phyloP scores from a whole-genome alignment of 768 basidiomycete species.

The Tephrocybe sp. region DNA sequence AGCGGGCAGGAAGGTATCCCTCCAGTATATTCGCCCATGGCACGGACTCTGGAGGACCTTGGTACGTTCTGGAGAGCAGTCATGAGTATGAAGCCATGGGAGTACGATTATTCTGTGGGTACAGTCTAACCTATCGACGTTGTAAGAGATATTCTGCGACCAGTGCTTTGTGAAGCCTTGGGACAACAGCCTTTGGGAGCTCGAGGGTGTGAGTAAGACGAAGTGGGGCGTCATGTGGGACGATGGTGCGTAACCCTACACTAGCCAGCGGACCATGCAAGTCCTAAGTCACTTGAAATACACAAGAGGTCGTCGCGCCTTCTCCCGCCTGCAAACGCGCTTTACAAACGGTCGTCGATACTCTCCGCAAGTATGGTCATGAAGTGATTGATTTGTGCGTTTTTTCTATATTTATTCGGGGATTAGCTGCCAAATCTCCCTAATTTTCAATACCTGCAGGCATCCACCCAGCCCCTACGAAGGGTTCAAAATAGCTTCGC shows the following conservation, averaged over 20 bases:
- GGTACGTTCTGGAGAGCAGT: constrained; percentile 64
- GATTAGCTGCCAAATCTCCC: neutral
- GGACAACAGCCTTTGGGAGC: neutral
- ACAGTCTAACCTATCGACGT: constrained; percentile 9
- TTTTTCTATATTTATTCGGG: neutral
- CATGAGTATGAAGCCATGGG: constrained; percentile 62
- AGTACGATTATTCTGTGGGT: constrained; percentile 54
- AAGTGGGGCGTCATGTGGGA: constrained; percentile 66
- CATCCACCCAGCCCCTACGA: constrained; percentile 49
- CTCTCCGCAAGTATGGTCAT: constrained; percentile 46
- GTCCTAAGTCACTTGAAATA: too few species aligned
- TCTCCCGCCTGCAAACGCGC: constrained; percentile 64
- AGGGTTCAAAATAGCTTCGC: constrained; percentile 51
- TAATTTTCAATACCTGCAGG: too few species aligned
- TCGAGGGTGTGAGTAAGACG: constrained; percentile 25
- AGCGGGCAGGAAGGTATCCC: constrained; percentile 61
- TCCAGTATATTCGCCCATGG: constrained; percentile 59
- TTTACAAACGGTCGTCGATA: constrained; percentile 43
- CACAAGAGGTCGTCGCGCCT: constrained; percentile 50
- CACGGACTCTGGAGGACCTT: constrained; percentile 58
- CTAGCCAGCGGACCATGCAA: too few species aligned
- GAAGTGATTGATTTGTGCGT: constrained; percentile 47
- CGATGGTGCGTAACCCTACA: constrained; percentile 46
- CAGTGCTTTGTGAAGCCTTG: constrained; percentile 39
- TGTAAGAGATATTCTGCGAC: constrained; percentile 15